A percentile compares a stretch with the other conserved stretches of the same genome.
Evolutionary conservation across 1,284 basidiomycete species (phyloP).

Genomic region (Cryptococcus wingfieldii): DNA sequence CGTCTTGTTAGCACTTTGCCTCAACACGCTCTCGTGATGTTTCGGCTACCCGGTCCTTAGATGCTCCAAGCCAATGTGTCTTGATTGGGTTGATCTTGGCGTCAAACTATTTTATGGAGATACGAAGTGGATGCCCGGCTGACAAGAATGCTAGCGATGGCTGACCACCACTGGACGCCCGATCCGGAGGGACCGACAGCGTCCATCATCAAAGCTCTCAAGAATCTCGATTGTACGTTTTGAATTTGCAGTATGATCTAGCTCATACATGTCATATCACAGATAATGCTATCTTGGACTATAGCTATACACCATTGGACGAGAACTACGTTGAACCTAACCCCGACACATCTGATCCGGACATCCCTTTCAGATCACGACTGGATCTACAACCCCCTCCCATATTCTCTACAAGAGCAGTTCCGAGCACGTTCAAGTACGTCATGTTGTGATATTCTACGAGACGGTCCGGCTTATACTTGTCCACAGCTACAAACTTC

Average conservation of each 20-base stretch:
- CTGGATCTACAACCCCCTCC: conserved; percentile 42
- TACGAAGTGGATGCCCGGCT: neutral
- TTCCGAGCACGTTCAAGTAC: conserved; percentile 59
- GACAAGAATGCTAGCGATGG: conserved; percentile 65
- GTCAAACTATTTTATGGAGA: neutral
- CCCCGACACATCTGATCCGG: conserved; percentile 15
- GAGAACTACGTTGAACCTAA: conserved; percentile 17
- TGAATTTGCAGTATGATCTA: neutral
- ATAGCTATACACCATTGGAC: conserved; percentile 51
- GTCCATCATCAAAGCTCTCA: conserved; percentile 66
- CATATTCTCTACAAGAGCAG: conserved; percentile 24
- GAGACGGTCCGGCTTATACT: conserved; percentile 1
- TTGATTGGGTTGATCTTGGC: too few relatives aligned
- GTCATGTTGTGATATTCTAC: neutral
- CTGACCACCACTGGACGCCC: conserved; percentile 82
- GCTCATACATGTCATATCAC: neutral
- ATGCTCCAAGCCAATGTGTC: too few relatives aligned
- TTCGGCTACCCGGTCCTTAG: too few relatives aligned
- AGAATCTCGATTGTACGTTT: conserved; percentile 67
- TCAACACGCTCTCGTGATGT: too few relatives aligned
- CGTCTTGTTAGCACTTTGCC: too few relatives aligned
- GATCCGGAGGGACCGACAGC: conserved; percentile 64
- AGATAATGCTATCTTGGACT: conserved; percentile 71
- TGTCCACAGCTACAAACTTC: conserved; percentile 21
- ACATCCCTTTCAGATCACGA: conserved; percentile 21